Evolutionary conservation across 257 asterid genomes (phyloP).

Genomic region (Fraxinus quadrangulata): DNA sequence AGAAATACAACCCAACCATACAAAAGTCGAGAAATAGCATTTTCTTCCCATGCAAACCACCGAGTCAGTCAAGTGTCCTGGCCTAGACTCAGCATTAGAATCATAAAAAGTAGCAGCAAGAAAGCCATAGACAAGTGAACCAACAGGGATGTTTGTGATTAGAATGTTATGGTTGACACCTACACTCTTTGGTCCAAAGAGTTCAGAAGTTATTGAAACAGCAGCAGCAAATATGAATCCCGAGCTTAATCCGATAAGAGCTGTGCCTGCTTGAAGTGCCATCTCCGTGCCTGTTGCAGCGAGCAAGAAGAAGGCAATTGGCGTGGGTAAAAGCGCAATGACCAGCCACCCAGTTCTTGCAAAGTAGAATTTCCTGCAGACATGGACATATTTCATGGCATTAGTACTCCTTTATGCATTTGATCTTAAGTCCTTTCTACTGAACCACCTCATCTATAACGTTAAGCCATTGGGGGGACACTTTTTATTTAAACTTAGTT

Average conservation of each 20-base stretch:
- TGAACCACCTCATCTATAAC: background rate
- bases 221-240: slow-evolving; percentile 94
- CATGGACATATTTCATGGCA: background rate
- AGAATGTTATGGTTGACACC: slow-evolving; percentile 94
- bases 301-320: slow-evolving; percentile 62
- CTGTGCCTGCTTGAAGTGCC: slow-evolving; percentile 67
- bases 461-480: background rate
- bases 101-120: slow-evolving; percentile 79
- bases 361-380: slow-evolving; percentile 63
- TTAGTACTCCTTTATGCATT: background rate
- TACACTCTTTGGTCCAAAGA: slow-evolving; percentile 75
- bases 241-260: slow-evolving; percentile 80
- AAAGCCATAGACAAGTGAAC: slow-evolving; percentile 78
- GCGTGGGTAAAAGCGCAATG: slow-evolving; percentile 67
- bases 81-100: slow-evolving; percentile 34
- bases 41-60: slow-evolving; percentile 80
- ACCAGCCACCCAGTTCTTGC: slow-evolving; percentile 96
- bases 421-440: background rate
- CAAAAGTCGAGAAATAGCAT: slow-evolving; percentile 71
- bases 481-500: background rate
- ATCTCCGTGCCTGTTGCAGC: slow-evolving; percentile 47
- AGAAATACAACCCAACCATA: slow-evolving; percentile 84
- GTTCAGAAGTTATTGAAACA: slow-evolving; percentile 87
- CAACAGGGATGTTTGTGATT: slow-evolving; percentile 84
- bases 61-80: slow-evolving; percentile 30